Percentiles rank a stretch among this genome's conserved stretches.
Evolutionary conservation across 2,329 filamentous ascomycete species (phyloP).

Genomic region (Aspergillus pseudoglaucus): DNA sequence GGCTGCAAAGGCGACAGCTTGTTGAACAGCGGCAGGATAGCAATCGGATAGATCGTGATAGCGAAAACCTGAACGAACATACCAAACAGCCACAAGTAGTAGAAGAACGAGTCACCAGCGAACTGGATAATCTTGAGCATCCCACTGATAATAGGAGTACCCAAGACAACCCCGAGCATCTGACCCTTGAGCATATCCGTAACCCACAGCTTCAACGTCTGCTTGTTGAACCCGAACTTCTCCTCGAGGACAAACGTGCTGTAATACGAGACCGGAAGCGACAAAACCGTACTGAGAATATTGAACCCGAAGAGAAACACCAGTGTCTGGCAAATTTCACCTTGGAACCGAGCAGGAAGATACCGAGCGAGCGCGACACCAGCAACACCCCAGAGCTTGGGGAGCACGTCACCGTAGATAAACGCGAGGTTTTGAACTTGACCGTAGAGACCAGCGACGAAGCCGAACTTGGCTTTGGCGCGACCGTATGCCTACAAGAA

Average conservation of each 20-base stretch:
- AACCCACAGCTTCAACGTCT: constrained; percentile 81
- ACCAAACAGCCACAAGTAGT: constrained; percentile 93
- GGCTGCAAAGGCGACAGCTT: constrained; percentile 89
- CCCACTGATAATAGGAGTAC: constrained; percentile 80
- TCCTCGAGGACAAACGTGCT: constrained; percentile 94
- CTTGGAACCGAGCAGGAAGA: constrained; percentile 70
- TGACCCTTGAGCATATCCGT: constrained; percentile 90
- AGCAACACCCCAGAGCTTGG: constrained; percentile 79
- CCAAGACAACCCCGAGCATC: constrained; percentile 69
- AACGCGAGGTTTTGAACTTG: constrained; percentile 84
- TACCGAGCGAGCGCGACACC: constrained; percentile 68
- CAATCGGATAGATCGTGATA: constrained; percentile 92
- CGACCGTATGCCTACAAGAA: constrained; percentile 70
- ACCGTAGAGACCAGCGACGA: constrained; percentile 72
- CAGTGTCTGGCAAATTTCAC: constrained; percentile 90
- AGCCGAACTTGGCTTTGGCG: constrained; percentile 85
- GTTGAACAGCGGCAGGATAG: constrained; percentile 94
- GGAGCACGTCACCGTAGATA: constrained; percentile 84
- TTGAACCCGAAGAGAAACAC: constrained; percentile 86
- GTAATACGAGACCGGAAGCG: constrained; percentile 78
- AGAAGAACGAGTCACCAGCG: constrained; percentile 93
- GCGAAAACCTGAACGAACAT: constrained; percentile 85
- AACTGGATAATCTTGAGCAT: constrained; percentile 92
- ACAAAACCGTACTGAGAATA: constrained; percentile 70
- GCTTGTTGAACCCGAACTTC: constrained; percentile 98